phyloP scores from a whole-genome alignment of 1,284 basidiomycete genomes.

The Sphaerobolus stellatus region DNA sequence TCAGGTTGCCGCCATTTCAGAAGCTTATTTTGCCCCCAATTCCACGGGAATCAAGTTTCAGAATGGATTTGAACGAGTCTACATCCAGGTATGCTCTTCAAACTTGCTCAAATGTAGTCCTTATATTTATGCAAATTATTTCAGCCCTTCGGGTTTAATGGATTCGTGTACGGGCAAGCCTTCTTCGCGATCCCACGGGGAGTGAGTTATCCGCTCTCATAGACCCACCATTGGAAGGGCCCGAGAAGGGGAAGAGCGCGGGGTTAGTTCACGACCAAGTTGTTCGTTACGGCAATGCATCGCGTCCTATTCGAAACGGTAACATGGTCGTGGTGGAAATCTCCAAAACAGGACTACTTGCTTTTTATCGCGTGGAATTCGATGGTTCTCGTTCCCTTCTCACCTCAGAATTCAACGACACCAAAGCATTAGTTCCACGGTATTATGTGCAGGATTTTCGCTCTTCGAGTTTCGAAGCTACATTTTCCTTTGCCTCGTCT shows the following conservation, averaged over 20 bases:
- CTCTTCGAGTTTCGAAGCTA: constrained; percentile 36
- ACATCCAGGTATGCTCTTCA: too few relatives aligned
- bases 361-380: constrained; percentile 36
- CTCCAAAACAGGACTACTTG: constrained; percentile 27
- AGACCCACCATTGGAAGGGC: constrained; percentile 42
- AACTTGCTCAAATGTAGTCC: too few relatives aligned
- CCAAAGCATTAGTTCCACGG: constrained; percentile 37
- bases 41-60: too few relatives aligned
- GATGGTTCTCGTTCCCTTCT: too few relatives aligned
- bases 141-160: constrained; percentile 41
- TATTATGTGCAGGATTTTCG: constrained; percentile 39
- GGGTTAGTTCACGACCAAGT: constrained; percentile 35
- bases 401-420: constrained; percentile 37
- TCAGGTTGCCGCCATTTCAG: too few relatives aligned
- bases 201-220: constrained; percentile 37
- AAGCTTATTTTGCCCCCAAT: too few relatives aligned
- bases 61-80: too few relatives aligned
- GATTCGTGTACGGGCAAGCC: constrained; percentile 39
- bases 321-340: constrained; percentile 35
- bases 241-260: constrained; percentile 28
- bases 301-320: constrained; percentile 31
- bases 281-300: constrained; percentile 35
- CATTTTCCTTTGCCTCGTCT: constrained; percentile 38
- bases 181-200: constrained; percentile 40
- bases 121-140: too few relatives aligned